A percentile compares a stretch with the other conserved stretches of the same genome.
Evolutionary conservation across 164 flowering plant genomes (phyloP).

Genomic region (Houttuynia cordata): DNA sequence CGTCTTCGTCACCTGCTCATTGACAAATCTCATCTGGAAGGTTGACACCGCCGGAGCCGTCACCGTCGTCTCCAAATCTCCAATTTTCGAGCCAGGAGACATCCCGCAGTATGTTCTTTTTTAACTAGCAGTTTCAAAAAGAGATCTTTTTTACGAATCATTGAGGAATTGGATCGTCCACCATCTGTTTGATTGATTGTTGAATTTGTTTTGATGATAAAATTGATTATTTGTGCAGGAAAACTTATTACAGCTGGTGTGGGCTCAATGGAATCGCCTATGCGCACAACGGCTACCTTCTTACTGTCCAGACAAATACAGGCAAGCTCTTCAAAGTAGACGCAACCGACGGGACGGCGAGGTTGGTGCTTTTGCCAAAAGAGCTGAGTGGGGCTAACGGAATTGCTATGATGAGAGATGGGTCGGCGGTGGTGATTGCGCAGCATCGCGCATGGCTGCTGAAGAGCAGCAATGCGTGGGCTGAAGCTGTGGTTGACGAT

Average conservation of each 20-base stretch:
- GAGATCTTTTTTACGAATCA: no score
- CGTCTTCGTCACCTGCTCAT: slow-evolving; percentile 70
- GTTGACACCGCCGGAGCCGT: slow-evolving; percentile 35
- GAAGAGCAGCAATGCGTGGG: slow-evolving; percentile 66
- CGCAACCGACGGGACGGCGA: slow-evolving; percentile 51
- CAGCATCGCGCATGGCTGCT: slow-evolving; percentile 36
- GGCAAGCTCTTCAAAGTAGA: slow-evolving; percentile 72
- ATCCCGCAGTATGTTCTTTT: background rate
- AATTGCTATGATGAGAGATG: slow-evolving; percentile 48
- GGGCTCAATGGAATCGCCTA: slow-evolving; percentile 6
- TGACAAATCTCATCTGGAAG: slow-evolving; percentile 55
- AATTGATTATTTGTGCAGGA: background rate
- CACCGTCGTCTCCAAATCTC: slow-evolving; percentile 46
- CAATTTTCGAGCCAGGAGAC: slow-evolving; percentile 20
- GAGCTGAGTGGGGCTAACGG: slow-evolving; percentile 45
- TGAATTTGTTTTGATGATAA: no score
- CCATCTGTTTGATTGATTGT: background rate
- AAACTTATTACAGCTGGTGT: slow-evolving; percentile 11
- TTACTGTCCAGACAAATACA: slow-evolving; percentile 13
- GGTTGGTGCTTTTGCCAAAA: slow-evolving; percentile 28
- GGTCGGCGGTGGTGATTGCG: slow-evolving; percentile 51
- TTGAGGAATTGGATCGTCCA: background rate
- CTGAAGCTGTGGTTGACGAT: slow-evolving; percentile 57
- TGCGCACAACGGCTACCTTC: slow-evolving; percentile 4
- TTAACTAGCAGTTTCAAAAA: background rate